A percentile compares a stretch with the other conserved stretches of the same genome.
Evolutionary conservation across 164 flowering plant genomes (phyloP).

Genomic region (Magnolia changhungtana): DNA sequence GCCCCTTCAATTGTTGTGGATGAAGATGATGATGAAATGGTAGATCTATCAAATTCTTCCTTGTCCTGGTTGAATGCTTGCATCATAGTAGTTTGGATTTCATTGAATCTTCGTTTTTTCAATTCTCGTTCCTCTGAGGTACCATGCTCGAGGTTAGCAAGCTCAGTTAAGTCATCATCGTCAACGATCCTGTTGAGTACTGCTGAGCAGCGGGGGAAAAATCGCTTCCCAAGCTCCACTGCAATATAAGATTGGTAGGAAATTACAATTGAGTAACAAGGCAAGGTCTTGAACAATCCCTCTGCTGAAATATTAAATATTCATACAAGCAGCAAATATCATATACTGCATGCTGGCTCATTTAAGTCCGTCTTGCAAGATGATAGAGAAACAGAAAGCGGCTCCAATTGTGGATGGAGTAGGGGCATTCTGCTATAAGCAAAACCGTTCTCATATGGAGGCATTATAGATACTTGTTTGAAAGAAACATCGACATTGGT

Average conservation of each 20-base stretch:
- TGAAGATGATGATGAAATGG: slow-evolving; percentile 39
- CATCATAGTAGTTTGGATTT: slow-evolving; percentile 55
- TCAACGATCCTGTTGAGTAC: slow-evolving; percentile 75
- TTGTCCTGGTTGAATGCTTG: slow-evolving; percentile 72
- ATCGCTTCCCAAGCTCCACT: slow-evolving; percentile 87
- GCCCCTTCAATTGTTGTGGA: slow-evolving; percentile 15
- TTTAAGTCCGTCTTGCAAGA: too few species aligned
- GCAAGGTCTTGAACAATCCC: background rate
- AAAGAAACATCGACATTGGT: too few species aligned
- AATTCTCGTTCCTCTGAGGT: slow-evolving; percentile 40
- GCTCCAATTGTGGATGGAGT: too few species aligned
- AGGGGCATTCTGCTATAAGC: too few species aligned
- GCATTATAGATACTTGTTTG: too few species aligned
- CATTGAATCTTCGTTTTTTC: slow-evolving; percentile 54
- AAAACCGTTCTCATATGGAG: too few species aligned
- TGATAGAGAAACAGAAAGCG: too few species aligned
- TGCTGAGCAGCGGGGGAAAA: slow-evolving; percentile 81
- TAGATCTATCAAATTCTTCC: slow-evolving; percentile 41
- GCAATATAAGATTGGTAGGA: slow-evolving; percentile 1
- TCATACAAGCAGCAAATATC: too few species aligned
- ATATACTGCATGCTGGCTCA: too few species aligned
- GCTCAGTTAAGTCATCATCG: slow-evolving; percentile 51
- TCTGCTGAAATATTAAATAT: too few species aligned
- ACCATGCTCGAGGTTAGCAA: slow-evolving; percentile 38
- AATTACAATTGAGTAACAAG: background rate